These are phyloP conservation scores for Paraconiothyrium sp. DNA, from an alignment of 2,329 filamentous ascomycete species.

Conservation along the genomic window DNA sequence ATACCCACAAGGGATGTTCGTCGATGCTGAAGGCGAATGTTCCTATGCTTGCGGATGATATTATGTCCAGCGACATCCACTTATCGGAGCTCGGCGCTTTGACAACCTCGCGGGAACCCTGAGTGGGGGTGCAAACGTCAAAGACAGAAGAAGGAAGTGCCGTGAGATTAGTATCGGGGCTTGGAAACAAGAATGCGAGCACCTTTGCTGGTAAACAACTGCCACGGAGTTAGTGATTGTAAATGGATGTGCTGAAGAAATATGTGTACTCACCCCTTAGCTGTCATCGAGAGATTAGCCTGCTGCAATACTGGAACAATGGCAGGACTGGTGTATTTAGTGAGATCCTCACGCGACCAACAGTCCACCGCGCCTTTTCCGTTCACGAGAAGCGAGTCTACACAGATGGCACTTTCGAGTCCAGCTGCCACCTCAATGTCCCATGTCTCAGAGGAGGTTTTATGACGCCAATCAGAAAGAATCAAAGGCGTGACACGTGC, in stretches of 20 bases:
- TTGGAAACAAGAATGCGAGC: slow-evolving; percentile 49
- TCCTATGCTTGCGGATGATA: slow-evolving; percentile 61
- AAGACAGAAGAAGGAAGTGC: slow-evolving; percentile 29
- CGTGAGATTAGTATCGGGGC: slow-evolving; percentile 15
- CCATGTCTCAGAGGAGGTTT: slow-evolving; percentile 61
- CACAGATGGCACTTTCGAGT: slow-evolving; percentile 62
- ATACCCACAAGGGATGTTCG: slow-evolving; percentile 63
- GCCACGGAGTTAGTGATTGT: background rate
- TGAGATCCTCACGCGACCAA: slow-evolving; percentile 56
- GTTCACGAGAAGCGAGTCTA: slow-evolving; percentile 70
- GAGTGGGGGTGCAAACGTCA: slow-evolving; percentile 58
- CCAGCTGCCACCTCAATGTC: slow-evolving; percentile 56
- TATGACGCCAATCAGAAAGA: slow-evolving; percentile 66
- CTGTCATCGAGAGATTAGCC: slow-evolving; percentile 48
- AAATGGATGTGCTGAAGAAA: too few species aligned
- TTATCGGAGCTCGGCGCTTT: slow-evolving; percentile 45
- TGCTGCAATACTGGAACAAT: slow-evolving; percentile 41
- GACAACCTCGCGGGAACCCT: slow-evolving; percentile 57
- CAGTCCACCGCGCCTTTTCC: slow-evolving; percentile 68
- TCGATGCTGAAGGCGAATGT: slow-evolving; percentile 57
- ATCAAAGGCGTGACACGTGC: slow-evolving; percentile 58
- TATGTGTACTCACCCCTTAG: slow-evolving; percentile 47
- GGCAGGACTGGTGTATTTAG: slow-evolving; percentile 47
- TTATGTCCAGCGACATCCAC: slow-evolving; percentile 66
- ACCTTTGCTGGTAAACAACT: slow-evolving; percentile 55